Conservation (phyloP, 441 rosid genomes). For the Aleurites moluccanus region DNA sequence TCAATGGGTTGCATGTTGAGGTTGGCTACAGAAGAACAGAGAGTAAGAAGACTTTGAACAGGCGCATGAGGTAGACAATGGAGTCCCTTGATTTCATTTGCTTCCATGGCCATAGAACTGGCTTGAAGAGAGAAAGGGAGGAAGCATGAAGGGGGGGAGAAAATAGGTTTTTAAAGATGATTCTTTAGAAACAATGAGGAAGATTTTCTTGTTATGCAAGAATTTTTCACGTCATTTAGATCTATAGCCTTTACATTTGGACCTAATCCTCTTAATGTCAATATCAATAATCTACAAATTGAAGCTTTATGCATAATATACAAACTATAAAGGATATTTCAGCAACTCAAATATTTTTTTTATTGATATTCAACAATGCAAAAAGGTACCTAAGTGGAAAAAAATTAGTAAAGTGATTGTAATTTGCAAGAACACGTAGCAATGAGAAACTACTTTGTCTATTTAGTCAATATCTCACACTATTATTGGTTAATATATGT, state of each 20-base stretch:
- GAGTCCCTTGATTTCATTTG: conserved; percentile 27
- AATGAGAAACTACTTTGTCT: no score
- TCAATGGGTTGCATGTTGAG: conserved; percentile 26
- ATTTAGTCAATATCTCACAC: no score
- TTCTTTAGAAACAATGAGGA: background rate
- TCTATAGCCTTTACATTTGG: background rate
- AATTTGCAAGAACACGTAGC: background rate
- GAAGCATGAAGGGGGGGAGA: background rate
- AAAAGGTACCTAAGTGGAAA: background rate
- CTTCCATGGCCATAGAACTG: conserved; percentile 25
- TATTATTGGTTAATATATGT: no score
- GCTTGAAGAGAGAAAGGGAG: background rate
- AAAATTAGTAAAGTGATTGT: background rate
- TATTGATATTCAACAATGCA: background rate
- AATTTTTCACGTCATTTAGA: conserved; percentile 1
- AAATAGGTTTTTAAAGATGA: background rate
- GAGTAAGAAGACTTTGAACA: conserved; percentile 25
- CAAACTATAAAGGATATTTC: background rate
- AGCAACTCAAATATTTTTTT: background rate
- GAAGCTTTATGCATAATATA: background rate
- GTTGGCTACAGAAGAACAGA: conserved; percentile 20
- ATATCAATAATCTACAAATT: background rate
- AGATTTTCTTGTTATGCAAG: conserved; percentile 22
- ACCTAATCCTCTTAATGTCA: background rate
- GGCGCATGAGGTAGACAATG: conserved; percentile 22